These are phyloP conservation scores for Yamadazyma friedrichii DNA, from an alignment of 1,139 yeast genomes.

Conservation along the genomic window DNA sequence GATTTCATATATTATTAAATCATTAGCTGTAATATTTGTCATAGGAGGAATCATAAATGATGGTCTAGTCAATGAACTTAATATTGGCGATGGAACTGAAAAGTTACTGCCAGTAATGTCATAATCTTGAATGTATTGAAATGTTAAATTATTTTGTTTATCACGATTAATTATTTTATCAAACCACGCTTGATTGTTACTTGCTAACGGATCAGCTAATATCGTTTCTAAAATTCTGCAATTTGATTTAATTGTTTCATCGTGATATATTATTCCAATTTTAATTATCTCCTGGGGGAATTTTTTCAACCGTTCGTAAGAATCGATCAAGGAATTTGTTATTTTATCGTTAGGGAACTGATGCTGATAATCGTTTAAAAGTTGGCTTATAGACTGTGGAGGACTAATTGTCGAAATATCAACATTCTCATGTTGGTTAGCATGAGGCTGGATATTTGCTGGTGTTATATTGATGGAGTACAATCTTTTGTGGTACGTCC, in stretches of 20 bases:
- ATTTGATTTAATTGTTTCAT: conserved; percentile 16
- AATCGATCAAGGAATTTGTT: conserved; percentile 18
- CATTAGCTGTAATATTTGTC: conserved; percentile 22
- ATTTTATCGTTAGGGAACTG: conserved; percentile 29
- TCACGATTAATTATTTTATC: conserved; percentile 22
- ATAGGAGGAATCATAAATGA: conserved; percentile 18
- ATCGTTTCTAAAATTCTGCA: conserved; percentile 36
- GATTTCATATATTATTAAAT: conserved; percentile 28
- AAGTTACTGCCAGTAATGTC: conserved; percentile 11
- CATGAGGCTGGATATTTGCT: background rate
- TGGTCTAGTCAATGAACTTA: conserved; percentile 29
- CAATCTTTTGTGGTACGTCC: background rate
- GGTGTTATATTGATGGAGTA: background rate
- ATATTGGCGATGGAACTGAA: conserved; percentile 35
- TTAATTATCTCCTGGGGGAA: conserved; percentile 18
- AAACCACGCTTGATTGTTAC: conserved; percentile 33
- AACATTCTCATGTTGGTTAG: background rate
- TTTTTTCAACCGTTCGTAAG: conserved; percentile 14
- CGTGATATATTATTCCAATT: conserved; percentile 33
- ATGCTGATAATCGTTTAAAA: conserved; percentile 17
- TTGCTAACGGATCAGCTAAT: conserved; percentile 45
- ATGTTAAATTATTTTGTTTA: conserved; percentile 18
- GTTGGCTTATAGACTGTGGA: conserved; percentile 8
- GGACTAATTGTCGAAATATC: background rate
- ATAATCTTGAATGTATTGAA: conserved; percentile 15